Evolutionary conservation across 176 grass and related monocot genomes (phyloP).

Genomic region (Neostapfia colusana): DNA sequence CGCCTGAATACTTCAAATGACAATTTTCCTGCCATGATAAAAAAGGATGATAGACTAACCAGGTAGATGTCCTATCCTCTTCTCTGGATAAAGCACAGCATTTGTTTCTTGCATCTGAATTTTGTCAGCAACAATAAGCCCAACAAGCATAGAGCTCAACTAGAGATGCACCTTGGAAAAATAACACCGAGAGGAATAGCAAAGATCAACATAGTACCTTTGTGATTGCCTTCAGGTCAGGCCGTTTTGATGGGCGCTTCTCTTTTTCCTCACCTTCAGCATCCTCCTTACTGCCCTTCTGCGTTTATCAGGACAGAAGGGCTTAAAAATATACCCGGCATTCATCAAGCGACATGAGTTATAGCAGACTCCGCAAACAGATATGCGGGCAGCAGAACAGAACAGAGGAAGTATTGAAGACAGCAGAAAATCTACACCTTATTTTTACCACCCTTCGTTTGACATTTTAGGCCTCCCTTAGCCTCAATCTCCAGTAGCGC

Average conservation of each 20-base stretch:
- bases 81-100: slow-evolving; percentile 44
- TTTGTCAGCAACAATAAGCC: too few species aligned
- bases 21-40: neutral
- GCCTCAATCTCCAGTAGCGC: neutral
- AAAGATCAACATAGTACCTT: slow-evolving; percentile 28
- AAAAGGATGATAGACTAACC: slow-evolving; percentile 39
- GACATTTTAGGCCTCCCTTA: slow-evolving; percentile 23
- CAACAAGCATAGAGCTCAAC: too few species aligned
- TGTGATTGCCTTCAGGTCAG: slow-evolving; percentile 66
- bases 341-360: neutral
- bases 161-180: too few species aligned
- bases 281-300: slow-evolving; percentile 29
- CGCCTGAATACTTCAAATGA: too few species aligned
- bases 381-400: neutral
- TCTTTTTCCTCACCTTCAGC: slow-evolving; percentile 33
- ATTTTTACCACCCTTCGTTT: slow-evolving; percentile 2
- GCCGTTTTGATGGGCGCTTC: slow-evolving; percentile 49
- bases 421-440: too few species aligned
- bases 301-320: slow-evolving; percentile 18
- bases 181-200: too few species aligned
- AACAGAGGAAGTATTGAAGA: neutral
- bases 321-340: neutral
- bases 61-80: slow-evolving; percentile 54
- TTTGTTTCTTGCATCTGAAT: slow-evolving; percentile 42
- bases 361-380: neutral